These are phyloP conservation scores for Penicillium sp. DNA, from an alignment of 2,329 filamentous ascomycete species.

Conservation along the genomic window DNA sequence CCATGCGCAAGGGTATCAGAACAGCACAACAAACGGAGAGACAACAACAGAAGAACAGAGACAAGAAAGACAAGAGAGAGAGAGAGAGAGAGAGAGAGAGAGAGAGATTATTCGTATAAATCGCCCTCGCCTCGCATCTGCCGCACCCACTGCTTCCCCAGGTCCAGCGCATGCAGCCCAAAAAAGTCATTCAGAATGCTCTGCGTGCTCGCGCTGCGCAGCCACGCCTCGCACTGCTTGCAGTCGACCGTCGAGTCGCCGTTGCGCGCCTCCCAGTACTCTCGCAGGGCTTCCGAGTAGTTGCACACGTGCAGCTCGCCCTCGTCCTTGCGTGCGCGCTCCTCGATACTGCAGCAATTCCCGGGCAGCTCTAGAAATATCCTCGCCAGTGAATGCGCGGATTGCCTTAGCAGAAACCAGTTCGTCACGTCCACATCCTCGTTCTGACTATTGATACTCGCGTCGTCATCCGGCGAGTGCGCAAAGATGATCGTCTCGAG, in stretches of 20 bases:
- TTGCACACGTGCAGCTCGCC: conserved; percentile 15
- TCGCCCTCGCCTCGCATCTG: conserved; percentile 27
- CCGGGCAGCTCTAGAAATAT: conserved; percentile 24
- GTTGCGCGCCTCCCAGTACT: conserved; percentile 27
- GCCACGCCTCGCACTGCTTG: conserved; percentile 23
- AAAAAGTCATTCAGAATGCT: conserved; percentile 26
- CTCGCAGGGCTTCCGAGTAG: conserved; percentile 24
- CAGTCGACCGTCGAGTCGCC: conserved; percentile 22
- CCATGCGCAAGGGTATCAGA: too few relatives aligned
- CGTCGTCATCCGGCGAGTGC: conserved; percentile 26
- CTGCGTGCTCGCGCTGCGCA: conserved; percentile 27
- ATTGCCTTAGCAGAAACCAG: conserved; percentile 27
- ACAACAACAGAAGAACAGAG: too few relatives aligned
- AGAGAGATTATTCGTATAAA: conserved; percentile 14
- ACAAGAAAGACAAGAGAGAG: neutral
- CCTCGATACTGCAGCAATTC: conserved; percentile 23
- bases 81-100: neutral
- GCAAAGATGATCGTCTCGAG: conserved; percentile 26
- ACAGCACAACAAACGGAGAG: too few relatives aligned
- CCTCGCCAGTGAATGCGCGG: conserved; percentile 21
- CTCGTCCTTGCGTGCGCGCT: conserved; percentile 15
- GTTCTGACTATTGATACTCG: conserved; percentile 22
- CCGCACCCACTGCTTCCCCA: conserved; percentile 25
- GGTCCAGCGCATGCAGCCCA: conserved; percentile 22
- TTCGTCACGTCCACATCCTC: conserved; percentile 25